Evolutionary conservation across 2,329 filamentous ascomycete genomes (phyloP).

Genomic region (Ascochyta viciae-villosae): DNA sequence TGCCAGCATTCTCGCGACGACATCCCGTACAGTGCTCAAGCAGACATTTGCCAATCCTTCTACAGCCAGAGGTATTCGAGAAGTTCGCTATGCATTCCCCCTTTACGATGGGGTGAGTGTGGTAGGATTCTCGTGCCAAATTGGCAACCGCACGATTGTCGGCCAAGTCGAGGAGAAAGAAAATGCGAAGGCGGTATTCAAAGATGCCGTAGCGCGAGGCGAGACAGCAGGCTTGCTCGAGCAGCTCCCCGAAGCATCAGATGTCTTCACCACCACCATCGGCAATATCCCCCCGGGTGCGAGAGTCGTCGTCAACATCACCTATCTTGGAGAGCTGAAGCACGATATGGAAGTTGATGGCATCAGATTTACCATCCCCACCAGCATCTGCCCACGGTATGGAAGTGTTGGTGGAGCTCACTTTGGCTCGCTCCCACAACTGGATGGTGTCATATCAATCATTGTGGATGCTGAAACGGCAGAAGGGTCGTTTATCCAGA

Average conservation of each 20-base stretch:
- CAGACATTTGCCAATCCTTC: conserved; percentile 70
- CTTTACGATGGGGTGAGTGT: conserved; percentile 76
- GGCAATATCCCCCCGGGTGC: conserved; percentile 70
- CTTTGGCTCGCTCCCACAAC: neutral
- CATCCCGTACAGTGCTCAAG: conserved; percentile 58
- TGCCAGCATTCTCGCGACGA: conserved; percentile 66
- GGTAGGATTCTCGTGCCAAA: conserved; percentile 69
- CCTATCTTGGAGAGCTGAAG: conserved; percentile 74
- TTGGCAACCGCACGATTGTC: conserved; percentile 66
- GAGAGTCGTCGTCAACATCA: conserved; percentile 66
- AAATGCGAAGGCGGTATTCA: conserved; percentile 66
- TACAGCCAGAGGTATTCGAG: conserved; percentile 51
- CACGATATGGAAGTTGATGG: conserved; percentile 73
- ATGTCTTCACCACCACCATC: conserved; percentile 72
- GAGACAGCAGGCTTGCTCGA: conserved; percentile 71
- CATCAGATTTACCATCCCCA: conserved; percentile 73
- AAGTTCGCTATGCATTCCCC: conserved; percentile 73
- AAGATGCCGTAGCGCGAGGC: conserved; percentile 64
- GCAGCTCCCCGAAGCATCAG: conserved; percentile 64
- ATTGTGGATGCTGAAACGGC: conserved; percentile 67
- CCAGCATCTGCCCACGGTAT: conserved; percentile 71
- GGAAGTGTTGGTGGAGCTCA: conserved; percentile 45
- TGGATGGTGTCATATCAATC: conserved; percentile 59
- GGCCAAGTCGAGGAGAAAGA: conserved; percentile 72
- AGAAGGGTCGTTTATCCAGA: conserved; percentile 63